phyloP scores from a whole-genome alignment of 2,329 filamentous ascomycete species.

The Periconia sp. region DNA sequence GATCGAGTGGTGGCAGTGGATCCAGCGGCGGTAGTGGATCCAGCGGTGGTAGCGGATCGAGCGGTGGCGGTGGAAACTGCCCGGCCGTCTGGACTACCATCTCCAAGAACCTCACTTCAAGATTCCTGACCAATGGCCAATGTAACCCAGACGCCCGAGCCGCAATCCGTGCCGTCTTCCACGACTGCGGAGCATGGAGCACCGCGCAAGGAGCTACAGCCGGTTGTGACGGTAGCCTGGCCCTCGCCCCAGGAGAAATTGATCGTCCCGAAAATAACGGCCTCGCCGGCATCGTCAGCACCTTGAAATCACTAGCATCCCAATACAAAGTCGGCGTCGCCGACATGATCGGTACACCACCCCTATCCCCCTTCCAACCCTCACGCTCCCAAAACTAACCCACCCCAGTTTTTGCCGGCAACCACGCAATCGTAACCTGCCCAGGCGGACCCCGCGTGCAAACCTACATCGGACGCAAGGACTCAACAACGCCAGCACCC shows the following conservation, averaged over 20 bases:
- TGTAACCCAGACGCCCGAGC: constrained; percentile 36
- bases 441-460: constrained; percentile 53
- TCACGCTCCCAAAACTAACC: too few relatives aligned
- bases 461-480: constrained; percentile 51
- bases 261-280: constrained; percentile 42
- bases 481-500: constrained; percentile 43
- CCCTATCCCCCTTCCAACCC: too few relatives aligned
- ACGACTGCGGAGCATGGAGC: constrained; percentile 31
- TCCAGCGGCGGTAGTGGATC: too few relatives aligned
- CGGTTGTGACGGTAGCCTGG: constrained; percentile 42
- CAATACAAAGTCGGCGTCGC: constrained; percentile 50
- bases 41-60: too few relatives aligned
- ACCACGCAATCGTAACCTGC: constrained; percentile 50
- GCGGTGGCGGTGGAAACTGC: constrained; percentile 15
- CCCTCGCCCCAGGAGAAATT: constrained; percentile 31
- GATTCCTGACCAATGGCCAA: constrained; percentile 25
- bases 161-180: constrained; percentile 39
- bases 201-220: constrained; percentile 17
- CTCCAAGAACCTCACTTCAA: constrained; percentile 27
- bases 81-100: constrained; percentile 33
- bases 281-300: constrained; percentile 43
- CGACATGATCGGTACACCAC: constrained; percentile 52
- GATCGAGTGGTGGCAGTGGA: too few relatives aligned
- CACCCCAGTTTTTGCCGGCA: constrained; percentile 26
- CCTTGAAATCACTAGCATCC: constrained; percentile 39